Base-by-base conservation (phyloP, 2,329 filamentous ascomycete genomes). In the Alternaria dauci region DNA sequence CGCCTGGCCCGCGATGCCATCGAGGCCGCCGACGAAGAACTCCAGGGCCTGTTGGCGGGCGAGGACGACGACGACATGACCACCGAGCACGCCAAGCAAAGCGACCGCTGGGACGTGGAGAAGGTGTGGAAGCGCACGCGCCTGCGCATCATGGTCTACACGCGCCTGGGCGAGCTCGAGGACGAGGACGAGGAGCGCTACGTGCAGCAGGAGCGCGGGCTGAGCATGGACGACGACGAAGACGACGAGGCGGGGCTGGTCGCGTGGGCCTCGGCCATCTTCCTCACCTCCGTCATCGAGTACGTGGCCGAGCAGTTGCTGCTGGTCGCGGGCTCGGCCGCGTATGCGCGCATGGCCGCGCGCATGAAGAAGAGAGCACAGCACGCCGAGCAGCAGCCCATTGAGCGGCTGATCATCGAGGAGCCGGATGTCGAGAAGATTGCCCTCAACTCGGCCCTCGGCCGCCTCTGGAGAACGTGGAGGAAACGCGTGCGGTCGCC, bases 71-170 rank as follows among this genome's bases (percentile, higher is more conserved):
- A 79, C 1, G 75, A 77, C 55, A 66, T 76, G 30, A 66, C 72
- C 5, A 53, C 69, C 14, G 68, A 76, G 36, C 52, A 67, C n/a
- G 71, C 42, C 25, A 71, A 74, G 39, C 65, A 66, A 8, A 66
- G 81, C 11, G 84, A 84, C 2, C 88, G 90, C 68, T 98, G 94
- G 88, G 93, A 98, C 76, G 82, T 96, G n/a, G 92, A 97, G 75
- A 85, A 94, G 57, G 90, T 94, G 18, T 99, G 95, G 94, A 97
- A 96, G 81, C 87, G 95, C 68, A 95, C 94, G 0, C 88, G 95
- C 55, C 81, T 99, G 71, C 88, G 95, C 62, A 97, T 95, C 78
- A 99, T 99, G 95, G 94, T 99, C 23, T 98, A 98, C 77, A 98
- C 94, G 8, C 94, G 95, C 8, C 83, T 99, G 7, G 95, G 95